Conservation (phyloP, 352 stramenopile genomes). For the Globisporangium takayamanum region DNA sequence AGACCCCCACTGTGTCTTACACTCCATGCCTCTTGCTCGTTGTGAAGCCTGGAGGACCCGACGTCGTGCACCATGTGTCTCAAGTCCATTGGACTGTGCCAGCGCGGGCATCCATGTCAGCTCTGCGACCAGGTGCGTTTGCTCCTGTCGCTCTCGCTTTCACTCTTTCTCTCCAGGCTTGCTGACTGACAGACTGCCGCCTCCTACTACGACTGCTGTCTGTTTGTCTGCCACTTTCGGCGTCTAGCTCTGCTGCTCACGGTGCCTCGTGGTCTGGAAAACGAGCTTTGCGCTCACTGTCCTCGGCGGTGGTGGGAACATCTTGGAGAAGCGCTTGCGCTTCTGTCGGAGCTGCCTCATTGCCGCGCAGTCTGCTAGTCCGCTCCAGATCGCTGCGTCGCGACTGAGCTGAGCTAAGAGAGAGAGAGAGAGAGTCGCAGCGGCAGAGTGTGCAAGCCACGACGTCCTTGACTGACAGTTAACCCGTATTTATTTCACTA, state of each 20-base stretch:
- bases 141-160: too few species aligned
- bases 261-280: slow-evolving; percentile 14
- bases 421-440: too few species aligned
- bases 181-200: neutral
- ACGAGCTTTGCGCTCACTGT: slow-evolving; percentile 14
- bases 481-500: too few species aligned
- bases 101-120: slow-evolving; percentile 9
- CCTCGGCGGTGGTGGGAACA: slow-evolving; percentile 7
- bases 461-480: too few species aligned
- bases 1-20: neutral
- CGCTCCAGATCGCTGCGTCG: slow-evolving; percentile 11
- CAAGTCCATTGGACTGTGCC: slow-evolving; percentile 12
- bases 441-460: too few species aligned
- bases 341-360: slow-evolving; percentile 17
- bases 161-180: neutral
- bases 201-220: neutral
- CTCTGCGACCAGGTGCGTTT: slow-evolving; percentile 14
- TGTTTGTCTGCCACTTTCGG: neutral
- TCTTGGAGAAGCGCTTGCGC: slow-evolving; percentile 11
- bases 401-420: slow-evolving; percentile 3
- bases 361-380: slow-evolving; percentile 5
- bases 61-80: slow-evolving; percentile 15
- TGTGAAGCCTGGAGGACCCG: slow-evolving; percentile 4
- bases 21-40: neutral
- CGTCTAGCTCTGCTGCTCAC: slow-evolving; percentile 12